phyloP scores from a whole-genome alignment of 208 protist genomes.

The Strigomonas culicis region DNA sequence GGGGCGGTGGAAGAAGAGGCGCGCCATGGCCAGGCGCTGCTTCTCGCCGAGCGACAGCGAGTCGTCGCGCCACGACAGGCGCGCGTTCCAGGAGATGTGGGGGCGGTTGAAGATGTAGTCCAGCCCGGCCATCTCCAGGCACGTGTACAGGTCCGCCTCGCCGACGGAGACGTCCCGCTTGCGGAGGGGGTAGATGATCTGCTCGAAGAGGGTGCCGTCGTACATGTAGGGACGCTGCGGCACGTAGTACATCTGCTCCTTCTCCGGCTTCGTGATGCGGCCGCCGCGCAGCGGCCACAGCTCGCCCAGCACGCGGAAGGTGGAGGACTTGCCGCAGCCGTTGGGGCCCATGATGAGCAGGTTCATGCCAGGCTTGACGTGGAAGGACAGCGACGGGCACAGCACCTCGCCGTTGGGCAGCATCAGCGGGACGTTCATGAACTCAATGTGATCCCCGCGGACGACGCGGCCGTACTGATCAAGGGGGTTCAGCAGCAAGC shows the following conservation, averaged over 20 bases:
- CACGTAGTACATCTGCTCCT: conserved; percentile 82
- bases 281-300: conserved; percentile 76
- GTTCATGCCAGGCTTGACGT: conserved; percentile 79
- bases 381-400: conserved; percentile 63
- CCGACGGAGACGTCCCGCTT: conserved; percentile 40
- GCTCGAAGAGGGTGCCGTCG: conserved; percentile 77
- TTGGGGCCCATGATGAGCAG: conserved; percentile 90
- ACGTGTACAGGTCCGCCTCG: conserved; percentile 54
- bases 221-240: conserved; percentile 86
- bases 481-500: neutral
- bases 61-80: conserved; percentile 45
- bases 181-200: conserved; percentile 86
- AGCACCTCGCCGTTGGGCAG: conserved; percentile 59
- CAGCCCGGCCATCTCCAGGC: conserved; percentile 63
- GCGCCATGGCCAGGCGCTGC: conserved; percentile 86
- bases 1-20: conserved; percentile 86
- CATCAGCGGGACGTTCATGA: conserved; percentile 63
- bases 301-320: conserved; percentile 76
- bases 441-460: conserved; percentile 76
- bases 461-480: conserved; percentile 21
- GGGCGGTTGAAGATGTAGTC: conserved; percentile 49
- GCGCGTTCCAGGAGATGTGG: conserved; percentile 60
- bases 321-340: conserved; percentile 90
- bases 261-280: conserved; percentile 58
- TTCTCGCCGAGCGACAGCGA: conserved; percentile 78